phyloP scores from a whole-genome alignment of 2,329 filamentous ascomycete genomes.

The Fusarium sp. region DNA sequence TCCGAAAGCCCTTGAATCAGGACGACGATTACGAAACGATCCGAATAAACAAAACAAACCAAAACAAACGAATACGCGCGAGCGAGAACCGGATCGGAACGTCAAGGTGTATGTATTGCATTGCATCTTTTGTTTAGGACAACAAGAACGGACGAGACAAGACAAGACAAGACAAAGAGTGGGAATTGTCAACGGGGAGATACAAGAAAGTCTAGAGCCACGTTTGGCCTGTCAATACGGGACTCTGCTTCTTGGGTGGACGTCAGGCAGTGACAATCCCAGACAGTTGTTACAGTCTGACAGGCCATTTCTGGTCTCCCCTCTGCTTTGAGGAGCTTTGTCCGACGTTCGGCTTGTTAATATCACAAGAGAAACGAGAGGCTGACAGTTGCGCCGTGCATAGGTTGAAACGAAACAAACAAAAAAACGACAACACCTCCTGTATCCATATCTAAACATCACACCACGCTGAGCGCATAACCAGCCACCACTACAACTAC shows the following conservation, averaged over 20 bases:
- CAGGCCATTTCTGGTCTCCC: conserved; percentile 10
- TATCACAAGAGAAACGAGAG: conserved; percentile 6
- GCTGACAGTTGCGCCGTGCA: conserved; percentile 21
- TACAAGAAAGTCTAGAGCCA: neutral
- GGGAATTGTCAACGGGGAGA: conserved; percentile 2
- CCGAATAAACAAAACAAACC: conserved; percentile 18
- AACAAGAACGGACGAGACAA: neutral
- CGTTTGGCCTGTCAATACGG: conserved; percentile 3
- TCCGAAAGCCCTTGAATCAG: conserved; percentile 1
- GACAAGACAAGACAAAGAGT: neutral
- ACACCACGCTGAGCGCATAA: conserved; percentile 12
- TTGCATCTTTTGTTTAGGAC: conserved; percentile 1
- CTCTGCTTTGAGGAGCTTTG: neutral
- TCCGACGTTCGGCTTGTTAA: neutral
- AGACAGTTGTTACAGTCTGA: neutral
- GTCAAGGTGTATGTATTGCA: conserved; percentile 22
- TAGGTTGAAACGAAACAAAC: conserved; percentile 26
- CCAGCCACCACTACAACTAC: neutral
- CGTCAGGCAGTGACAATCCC: neutral
- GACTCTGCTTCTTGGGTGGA: neutral
- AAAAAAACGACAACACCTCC: neutral
- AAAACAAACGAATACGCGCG: conserved; percentile 19
- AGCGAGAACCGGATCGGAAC: conserved; percentile 10
- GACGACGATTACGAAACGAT: conserved; percentile 20
- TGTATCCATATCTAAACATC: conserved; percentile 18